Percentiles rank a stretch among this genome's conserved stretches.
These are phyloP conservation scores for Leptomonas pyrrhocoris DNA, from an alignment of 208 protist genomes.

Conservation along the genomic window DNA sequence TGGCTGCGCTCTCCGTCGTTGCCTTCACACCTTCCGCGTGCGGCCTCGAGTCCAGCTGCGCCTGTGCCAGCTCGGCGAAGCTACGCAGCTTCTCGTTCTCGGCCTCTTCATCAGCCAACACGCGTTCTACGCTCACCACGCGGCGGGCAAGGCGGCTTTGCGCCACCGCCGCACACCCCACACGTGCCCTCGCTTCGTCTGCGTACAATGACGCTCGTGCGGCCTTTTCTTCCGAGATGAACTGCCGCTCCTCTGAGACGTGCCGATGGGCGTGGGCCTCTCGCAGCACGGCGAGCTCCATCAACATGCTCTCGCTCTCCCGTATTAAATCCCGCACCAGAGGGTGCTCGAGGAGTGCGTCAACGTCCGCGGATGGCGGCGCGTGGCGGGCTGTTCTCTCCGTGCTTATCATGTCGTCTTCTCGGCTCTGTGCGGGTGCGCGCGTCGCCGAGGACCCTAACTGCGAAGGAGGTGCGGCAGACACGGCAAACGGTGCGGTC, in stretches of 20 bases:
- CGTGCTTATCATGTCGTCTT: background rate
- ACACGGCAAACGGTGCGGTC: background rate
- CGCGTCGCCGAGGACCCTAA: background rate
- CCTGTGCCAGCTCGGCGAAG: constrained; percentile 55
- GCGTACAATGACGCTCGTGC: constrained; percentile 15
- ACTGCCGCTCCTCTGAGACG: background rate
- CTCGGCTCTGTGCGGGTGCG: background rate
- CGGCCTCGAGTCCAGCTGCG: constrained; percentile 32
- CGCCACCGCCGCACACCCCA: constrained; percentile 6
- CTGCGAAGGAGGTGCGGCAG: background rate
- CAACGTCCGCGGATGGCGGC: background rate
- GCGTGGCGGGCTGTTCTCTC: background rate
- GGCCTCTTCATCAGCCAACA: constrained; percentile 26
- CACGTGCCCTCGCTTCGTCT: constrained; percentile 28
- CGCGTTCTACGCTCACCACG: constrained; percentile 12
- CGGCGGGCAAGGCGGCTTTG: constrained; percentile 6
- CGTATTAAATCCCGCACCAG: constrained; percentile 56
- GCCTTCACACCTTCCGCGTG: background rate
- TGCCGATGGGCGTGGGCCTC: background rate
- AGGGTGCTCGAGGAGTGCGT: constrained; percentile 25
- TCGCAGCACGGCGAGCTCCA: constrained; percentile 40
- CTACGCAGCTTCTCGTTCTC: constrained; percentile 40
- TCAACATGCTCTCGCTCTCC: constrained; percentile 59
- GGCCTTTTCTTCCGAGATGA: constrained; percentile 10
- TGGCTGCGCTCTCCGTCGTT: background rate